Percentiles rank a stretch among this genome's conserved stretches.
These are phyloP conservation scores for Russula brevipes DNA, from an alignment of 768 basidiomycete species.

Conservation along the genomic window DNA sequence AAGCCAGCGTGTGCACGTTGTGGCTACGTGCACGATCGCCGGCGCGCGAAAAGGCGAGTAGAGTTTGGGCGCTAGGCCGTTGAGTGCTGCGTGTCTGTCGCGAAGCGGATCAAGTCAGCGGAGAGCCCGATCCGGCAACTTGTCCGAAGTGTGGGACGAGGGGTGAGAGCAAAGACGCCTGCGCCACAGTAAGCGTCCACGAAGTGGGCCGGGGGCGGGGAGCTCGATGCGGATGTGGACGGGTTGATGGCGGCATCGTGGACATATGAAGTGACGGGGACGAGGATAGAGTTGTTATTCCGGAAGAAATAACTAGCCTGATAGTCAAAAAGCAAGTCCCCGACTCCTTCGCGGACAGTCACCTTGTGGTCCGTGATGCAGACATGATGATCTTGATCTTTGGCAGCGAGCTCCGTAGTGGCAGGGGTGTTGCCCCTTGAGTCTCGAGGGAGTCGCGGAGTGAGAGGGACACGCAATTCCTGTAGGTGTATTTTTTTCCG, in stretches of 20 bases:
- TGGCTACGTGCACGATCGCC: too few species aligned
- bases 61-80: constrained; percentile 50
- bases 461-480: constrained; percentile 83
- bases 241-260: constrained; percentile 64
- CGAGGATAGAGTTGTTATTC: constrained; percentile 92
- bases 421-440: constrained; percentile 27
- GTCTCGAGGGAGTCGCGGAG: constrained; percentile 74
- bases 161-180: constrained; percentile 80
- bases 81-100: constrained; percentile 58
- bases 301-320: constrained; percentile 85
- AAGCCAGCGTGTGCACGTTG: constrained; percentile 35
- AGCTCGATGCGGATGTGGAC: constrained; percentile 19
- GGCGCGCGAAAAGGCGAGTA: constrained; percentile 49
- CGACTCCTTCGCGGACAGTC: constrained; percentile 80
- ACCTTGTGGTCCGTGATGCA: constrained; percentile 82
- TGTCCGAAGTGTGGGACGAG: constrained; percentile 67
- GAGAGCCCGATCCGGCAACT: constrained; percentile 87
- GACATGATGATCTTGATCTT: constrained; percentile 48
- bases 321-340: constrained; percentile 77
- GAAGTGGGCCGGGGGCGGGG: constrained; percentile 61
- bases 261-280: constrained; percentile 78
- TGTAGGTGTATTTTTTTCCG: constrained; percentile 79
- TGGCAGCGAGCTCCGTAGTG: constrained; percentile 26
- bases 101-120: constrained; percentile 60
- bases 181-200: constrained; percentile 94